Conservation (phyloP, 1,284 basidiomycete species). For the Puccinia horiana region DNA sequence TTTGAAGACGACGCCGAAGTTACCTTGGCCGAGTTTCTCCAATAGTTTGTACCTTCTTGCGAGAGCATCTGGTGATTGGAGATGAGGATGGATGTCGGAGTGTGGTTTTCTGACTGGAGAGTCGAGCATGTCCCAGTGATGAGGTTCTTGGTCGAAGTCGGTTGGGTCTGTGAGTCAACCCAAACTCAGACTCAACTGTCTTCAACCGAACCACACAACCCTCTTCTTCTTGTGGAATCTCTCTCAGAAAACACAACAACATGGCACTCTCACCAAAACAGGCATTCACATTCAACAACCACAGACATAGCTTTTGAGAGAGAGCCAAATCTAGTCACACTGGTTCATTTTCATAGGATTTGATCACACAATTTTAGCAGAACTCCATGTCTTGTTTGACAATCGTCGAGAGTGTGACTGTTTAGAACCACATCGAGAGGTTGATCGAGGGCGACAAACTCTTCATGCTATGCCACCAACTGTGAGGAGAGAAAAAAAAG, state of each 20-base stretch:
- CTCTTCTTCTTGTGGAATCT: too few species aligned
- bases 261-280: too few species aligned
- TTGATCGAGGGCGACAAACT: constrained; percentile 54
- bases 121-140: not conserved
- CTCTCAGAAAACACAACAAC: too few species aligned
- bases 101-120: not conserved
- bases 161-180: not conserved
- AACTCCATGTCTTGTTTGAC: too few species aligned
- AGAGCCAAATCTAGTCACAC: too few species aligned
- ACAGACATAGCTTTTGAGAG: too few species aligned
- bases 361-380: too few species aligned
- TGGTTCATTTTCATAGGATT: not conserved
- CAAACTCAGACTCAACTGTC: too few species aligned
- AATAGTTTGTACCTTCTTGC: constrained; percentile 43
- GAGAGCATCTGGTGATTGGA: constrained; percentile 29
- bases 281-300: too few species aligned
- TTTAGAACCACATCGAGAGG: constrained; percentile 57
- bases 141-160: not conserved
- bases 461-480: constrained; percentile 57
- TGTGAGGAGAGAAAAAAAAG: constrained; percentile 1
- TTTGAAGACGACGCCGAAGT: constrained; percentile 46
- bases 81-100: not conserved
- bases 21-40: constrained; percentile 45
- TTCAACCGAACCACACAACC: too few species aligned
- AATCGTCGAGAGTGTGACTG: not conserved